Evolutionary conservation across 257 asterid genomes (phyloP), one percentile per base, ranked within the genome.

Genomic region (Solanum virginianum): DNA sequence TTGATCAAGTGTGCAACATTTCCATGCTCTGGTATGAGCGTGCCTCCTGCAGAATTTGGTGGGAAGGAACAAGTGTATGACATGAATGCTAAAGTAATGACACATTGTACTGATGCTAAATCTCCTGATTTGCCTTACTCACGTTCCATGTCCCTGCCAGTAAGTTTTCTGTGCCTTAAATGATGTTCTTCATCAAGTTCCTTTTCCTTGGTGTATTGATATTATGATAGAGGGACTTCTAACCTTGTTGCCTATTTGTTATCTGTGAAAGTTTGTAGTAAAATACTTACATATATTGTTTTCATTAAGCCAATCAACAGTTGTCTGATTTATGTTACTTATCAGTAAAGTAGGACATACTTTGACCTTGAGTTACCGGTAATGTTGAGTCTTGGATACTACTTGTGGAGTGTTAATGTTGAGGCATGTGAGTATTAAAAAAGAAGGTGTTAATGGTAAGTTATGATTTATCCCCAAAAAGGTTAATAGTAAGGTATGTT

Each of bases 81-180:
- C 68, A 62, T 39, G 60, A 84, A 86, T 41, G 51, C 88, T 47
- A 84, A 51, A 68, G 86, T 79, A 41, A 55, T 41, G 14, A 70
- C 79, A 47, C 83, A 15, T 72, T 80, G 84, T 62, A 84, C 29
- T 51, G 65, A 56, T 65, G 14, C 86, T 22, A 71, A 85, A 80
- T 88, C 91, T 84, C 88, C 49, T 82, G 36, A 79, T 41, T 59
- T 80, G 62, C 49, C 89, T 70, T 4, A 62, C 82, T 84, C 90
- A 18, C 87, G 39, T 55, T 87, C 89, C n/a, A 9, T 7, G n/a
- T 86, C 82, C 54, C 69, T 69, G 72, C 86, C 88, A 75, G 94
- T 91, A 84, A 87, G 94, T 88, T 87, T 36, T 75, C 53, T 6
- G 47, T 75, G 62, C 75, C 79, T 79, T 79, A 54, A 29, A 22